phyloP scores from a whole-genome alignment of 2,329 filamentous ascomycete genomes.

The Trichoderma harzianum region DNA sequence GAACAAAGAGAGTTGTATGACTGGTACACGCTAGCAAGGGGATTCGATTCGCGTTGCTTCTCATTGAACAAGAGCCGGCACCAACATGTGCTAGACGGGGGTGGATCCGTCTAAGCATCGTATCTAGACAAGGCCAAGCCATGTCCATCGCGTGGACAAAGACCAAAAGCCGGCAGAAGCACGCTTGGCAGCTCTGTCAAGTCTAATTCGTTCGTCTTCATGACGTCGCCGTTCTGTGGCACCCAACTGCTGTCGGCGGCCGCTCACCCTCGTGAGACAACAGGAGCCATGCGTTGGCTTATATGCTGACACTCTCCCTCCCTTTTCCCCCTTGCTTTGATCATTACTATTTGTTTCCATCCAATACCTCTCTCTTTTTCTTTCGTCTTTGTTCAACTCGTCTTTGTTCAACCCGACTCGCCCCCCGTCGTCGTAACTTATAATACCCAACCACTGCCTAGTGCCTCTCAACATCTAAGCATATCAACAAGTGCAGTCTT shows the following conservation, averaged over 20 bases:
- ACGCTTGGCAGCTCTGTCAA: conserved; percentile 3
- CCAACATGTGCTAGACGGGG: conserved; percentile 8
- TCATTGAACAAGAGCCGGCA: not conserved
- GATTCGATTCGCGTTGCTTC: not conserved
- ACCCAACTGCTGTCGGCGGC: conserved; percentile 13
- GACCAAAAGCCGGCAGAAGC: not conserved
- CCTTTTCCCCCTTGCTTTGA: conserved; percentile 5
- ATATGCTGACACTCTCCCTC: conserved; percentile 17
- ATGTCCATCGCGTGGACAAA: conserved; percentile 1
- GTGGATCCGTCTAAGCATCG: conserved; percentile 1
- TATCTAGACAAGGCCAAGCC: conserved; percentile 4
- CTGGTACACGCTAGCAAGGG: not conserved
- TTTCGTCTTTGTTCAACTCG: not conserved
- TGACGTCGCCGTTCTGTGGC: conserved; percentile 20
- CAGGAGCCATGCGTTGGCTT: conserved; percentile 13
- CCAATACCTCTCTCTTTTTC: conserved; percentile 1
- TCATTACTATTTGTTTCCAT: not conserved
- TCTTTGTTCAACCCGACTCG: not conserved
- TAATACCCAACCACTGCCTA: not conserved
- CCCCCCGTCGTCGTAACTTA: not conserved
- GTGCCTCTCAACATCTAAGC: not conserved
- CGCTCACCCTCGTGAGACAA: conserved; percentile 18
- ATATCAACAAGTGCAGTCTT: not conserved
- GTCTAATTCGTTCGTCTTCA: conserved; percentile 12
- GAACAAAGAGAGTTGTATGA: not conserved